Evolutionary conservation across 139 green algal genomes (phyloP).

Genomic region (Chlamydomonas sp.): DNA sequence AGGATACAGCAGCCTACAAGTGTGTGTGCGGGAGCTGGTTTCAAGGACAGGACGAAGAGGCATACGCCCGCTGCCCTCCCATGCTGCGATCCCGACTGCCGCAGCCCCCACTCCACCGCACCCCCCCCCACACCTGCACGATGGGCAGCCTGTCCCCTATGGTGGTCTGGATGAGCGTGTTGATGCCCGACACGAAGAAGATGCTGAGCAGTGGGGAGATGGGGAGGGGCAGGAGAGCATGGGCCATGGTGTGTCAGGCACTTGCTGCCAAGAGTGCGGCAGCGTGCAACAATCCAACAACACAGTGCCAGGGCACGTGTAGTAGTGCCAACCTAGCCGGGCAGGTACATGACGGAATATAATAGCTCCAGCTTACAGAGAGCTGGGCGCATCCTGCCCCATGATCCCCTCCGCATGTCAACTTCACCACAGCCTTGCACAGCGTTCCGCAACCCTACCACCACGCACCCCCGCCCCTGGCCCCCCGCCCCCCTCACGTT

Average conservation of each 20-base stretch:
- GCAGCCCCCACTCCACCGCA: not conserved
- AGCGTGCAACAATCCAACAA: too few relatives aligned
- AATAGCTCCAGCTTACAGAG: too few relatives aligned
- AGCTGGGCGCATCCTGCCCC: too few relatives aligned
- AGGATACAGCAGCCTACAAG: too few relatives aligned
- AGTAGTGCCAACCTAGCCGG: not conserved
- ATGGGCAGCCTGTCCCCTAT: conserved; percentile 73
- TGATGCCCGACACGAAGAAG: conserved; percentile 72
- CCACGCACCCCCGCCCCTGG: too few relatives aligned
- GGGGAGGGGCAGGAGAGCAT: conserved; percentile 15
- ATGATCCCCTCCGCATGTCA: too few relatives aligned
- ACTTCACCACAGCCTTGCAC: too few relatives aligned
- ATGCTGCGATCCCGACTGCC: too few relatives aligned
- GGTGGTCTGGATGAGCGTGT: conserved; percentile 75
- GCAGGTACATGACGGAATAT: not conserved
- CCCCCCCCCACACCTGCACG: conserved; percentile 50
- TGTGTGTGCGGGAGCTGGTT: not conserved
- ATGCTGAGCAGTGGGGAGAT: conserved; percentile 42
- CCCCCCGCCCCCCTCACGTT: conserved; percentile 12
- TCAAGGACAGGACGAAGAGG: not conserved
- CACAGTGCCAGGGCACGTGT: not conserved
- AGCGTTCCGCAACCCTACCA: too few relatives aligned
- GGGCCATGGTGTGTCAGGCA: not conserved
- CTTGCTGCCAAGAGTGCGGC: too few relatives aligned
- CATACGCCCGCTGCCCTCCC: too few relatives aligned